phyloP scores from a whole-genome alignment of 179 eudicot genomes.

The Sideroxylon spinosum region DNA sequence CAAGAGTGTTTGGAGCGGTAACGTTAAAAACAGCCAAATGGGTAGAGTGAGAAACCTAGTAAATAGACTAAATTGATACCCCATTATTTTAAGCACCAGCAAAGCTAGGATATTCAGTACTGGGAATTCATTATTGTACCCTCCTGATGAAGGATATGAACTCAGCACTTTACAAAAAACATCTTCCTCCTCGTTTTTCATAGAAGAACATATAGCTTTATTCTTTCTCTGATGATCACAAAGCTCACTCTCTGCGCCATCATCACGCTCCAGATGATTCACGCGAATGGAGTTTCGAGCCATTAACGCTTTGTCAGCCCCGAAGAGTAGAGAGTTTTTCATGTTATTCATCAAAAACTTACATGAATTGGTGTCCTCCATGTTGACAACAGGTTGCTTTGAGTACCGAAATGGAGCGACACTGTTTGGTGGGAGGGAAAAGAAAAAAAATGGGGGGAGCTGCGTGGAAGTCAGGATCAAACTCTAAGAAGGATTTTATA shows the following conservation, averaged over 20 bases:
- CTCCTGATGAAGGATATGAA: constrained; percentile 12
- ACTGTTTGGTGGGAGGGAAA: constrained; percentile 1
- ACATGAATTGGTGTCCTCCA: constrained; percentile 14
- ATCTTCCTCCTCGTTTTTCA: neutral
- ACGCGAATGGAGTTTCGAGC: constrained; percentile 16
- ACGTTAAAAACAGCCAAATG: constrained; percentile 25
- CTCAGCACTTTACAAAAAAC: constrained; percentile 16
- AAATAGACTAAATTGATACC: constrained; percentile 25
- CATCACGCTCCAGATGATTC: neutral
- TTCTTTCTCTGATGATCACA: neutral
- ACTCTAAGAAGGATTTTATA: constrained; percentile 20
- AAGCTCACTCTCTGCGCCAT: too few species aligned
- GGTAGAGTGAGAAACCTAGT: constrained; percentile 29
- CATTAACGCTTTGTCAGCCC: constrained; percentile 35
- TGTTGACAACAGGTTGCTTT: neutral
- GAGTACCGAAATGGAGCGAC: neutral
- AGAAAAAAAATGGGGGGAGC: neutral
- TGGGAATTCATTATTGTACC: constrained; percentile 13
- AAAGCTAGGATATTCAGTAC: constrained; percentile 14
- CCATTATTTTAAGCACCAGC: constrained; percentile 20
- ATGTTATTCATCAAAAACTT: constrained; percentile 3
- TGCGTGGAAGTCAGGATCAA: constrained; percentile 1
- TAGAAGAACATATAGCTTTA: neutral
- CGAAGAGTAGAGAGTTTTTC: constrained; percentile 17
- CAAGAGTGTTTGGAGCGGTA: constrained; percentile 26